Evolutionary conservation across 1,139 yeast genomes (phyloP), one percentile per base, ranked within the genome.

Genomic region (Schizosaccharomyces versatilis): DNA sequence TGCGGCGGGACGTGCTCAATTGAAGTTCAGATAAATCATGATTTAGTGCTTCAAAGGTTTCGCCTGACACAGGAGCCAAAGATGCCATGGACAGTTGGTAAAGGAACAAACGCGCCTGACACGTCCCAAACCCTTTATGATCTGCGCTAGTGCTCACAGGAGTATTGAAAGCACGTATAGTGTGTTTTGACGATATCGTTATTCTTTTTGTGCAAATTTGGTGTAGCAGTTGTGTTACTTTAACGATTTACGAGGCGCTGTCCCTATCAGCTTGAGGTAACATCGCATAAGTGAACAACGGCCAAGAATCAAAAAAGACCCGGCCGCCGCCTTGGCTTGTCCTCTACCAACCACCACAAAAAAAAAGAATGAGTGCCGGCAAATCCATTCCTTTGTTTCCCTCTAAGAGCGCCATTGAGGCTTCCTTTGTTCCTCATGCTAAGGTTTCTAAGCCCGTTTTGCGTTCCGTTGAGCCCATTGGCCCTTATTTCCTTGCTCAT

Each of bases 391-490:
- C 19, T n/a, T 44, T 44, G 32, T 44, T 17, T n/a, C 49, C 49
- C 6, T 24, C 49, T n/a, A 44, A 44, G 14, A 32, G 12, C 9
- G 49, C 49, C 12, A 32, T 44, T 7, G 49, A 44, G 32, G 49
- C 49, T 32, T 44, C 49, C 3, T 44, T 44, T 44, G 49, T 44
- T 44, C 49, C 49, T 44, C 19, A 24, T 12, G 49, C 38, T 10
- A 44, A 44, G 15, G 32, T 44, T 24, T 19, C 38, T 38, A 32
- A 80, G 38, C 79, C 94, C 56, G 76, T 76, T 55, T 84, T 84
- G 67, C 88, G 95, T 68, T 81, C 90, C 59, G 75, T 88, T 61
- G 98, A 90, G 72, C 97, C 98, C 42, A 96, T 88, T 62, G 99
- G 99, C 56, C 93, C 93, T 61, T 83, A 78, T 67, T 90, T 85